Conservation (phyloP, 1,284 basidiomycete genomes). For the Hemileia vastatrix region DNA sequence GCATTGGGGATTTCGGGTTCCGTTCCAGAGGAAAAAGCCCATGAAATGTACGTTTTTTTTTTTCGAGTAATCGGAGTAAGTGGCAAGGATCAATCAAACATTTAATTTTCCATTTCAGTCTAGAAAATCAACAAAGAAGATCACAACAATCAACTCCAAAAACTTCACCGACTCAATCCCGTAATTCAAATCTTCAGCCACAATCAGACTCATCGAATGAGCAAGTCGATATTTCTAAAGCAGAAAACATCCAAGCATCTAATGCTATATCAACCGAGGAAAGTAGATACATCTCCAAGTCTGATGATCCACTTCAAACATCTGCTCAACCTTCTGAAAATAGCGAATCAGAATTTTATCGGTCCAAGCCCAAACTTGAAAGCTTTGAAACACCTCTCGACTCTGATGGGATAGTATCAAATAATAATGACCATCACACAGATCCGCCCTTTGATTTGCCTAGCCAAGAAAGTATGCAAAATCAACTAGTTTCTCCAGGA, state of each 20-base stretch:
- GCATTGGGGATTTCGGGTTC: conserved; percentile 15
- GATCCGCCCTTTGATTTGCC: background rate
- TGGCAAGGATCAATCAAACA: background rate
- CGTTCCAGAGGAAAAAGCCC: conserved; percentile 8
- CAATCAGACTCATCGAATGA: too few species aligned
- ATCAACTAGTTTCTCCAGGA: background rate
- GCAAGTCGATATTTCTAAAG: background rate
- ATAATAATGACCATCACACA: too few species aligned
- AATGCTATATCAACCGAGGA: background rate
- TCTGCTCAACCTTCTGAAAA: background rate
- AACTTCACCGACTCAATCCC: background rate
- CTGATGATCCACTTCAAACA: background rate
- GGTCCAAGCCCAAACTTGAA: background rate
- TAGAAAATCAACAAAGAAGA: conserved; percentile 10
- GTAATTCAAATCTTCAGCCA: too few species aligned
- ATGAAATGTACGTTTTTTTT: conserved; percentile 8
- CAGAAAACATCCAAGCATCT: background rate
- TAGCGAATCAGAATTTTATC: background rate
- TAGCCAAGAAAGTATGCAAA: background rate
- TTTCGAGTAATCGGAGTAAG: background rate
- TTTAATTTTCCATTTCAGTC: background rate
- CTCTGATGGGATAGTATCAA: background rate
- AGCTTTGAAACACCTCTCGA: background rate
- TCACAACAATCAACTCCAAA: background rate
- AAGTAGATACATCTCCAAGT: background rate